Evolutionary conservation across 2,329 filamentous ascomycete genomes (phyloP).

Genomic region (Neodidymelliopsis sp.): DNA sequence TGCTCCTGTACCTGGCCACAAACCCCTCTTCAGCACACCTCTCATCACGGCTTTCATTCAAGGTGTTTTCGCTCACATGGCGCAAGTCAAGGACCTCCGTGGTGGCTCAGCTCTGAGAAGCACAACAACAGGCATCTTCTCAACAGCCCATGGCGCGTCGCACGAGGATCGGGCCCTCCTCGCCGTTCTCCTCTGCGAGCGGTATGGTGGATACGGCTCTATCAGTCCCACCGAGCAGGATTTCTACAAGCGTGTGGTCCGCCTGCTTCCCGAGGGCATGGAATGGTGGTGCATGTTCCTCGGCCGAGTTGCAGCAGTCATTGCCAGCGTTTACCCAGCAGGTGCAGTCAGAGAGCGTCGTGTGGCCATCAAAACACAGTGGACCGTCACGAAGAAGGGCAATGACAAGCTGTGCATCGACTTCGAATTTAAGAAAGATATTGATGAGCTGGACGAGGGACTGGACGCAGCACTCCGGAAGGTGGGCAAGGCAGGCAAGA

Average conservation of each 20-base stretch:
- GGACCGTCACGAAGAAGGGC: constrained; percentile 38
- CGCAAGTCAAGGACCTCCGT: constrained; percentile 53
- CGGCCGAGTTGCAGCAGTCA: constrained; percentile 65
- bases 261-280: constrained; percentile 61
- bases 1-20: constrained; percentile 29
- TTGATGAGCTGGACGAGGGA: constrained; percentile 44
- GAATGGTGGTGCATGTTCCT: constrained; percentile 73
- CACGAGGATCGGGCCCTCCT: constrained; percentile 76
- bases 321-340: constrained; percentile 68
- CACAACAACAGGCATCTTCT: constrained; percentile 72
- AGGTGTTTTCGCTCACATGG: constrained; percentile 60
- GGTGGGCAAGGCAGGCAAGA: constrained; percentile 50
- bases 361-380: constrained; percentile 33
- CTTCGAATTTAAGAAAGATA: constrained; percentile 33
- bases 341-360: constrained; percentile 57
- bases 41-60: constrained; percentile 66
- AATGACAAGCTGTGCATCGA: constrained; percentile 41
- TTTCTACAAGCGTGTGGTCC: constrained; percentile 62
- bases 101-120: constrained; percentile 75
- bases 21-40: constrained; percentile 52
- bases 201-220: constrained; percentile 70
- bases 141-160: constrained; percentile 73
- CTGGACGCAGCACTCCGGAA: constrained; percentile 39
- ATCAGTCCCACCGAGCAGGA: constrained; percentile 65
- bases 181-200: constrained; percentile 73